Conservation (phyloP, 2,329 filamentous ascomycete species). For the Myriosclerotinia duriaeana region DNA sequence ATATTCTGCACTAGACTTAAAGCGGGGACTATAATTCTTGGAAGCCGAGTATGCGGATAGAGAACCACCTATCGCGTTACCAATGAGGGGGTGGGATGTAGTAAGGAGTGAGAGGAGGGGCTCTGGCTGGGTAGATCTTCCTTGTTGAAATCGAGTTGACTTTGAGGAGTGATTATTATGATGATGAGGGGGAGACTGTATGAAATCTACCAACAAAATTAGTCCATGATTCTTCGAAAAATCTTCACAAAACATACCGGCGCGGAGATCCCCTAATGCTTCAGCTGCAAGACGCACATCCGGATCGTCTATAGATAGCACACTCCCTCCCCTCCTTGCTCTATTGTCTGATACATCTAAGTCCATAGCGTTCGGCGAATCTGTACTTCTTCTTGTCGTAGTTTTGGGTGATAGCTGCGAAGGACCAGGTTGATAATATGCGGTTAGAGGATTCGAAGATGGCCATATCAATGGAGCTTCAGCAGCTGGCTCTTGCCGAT, state of each 20-base stretch:
- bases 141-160: slow-evolving; percentile 42
- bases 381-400: slow-evolving; percentile 26
- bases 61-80: slow-evolving; percentile 79
- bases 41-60: slow-evolving; percentile 81
- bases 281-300: slow-evolving; percentile 71
- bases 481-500: slow-evolving; percentile 28
- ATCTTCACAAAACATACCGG: slow-evolving; percentile 53
- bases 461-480: slow-evolving; percentile 38
- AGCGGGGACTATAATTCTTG: slow-evolving; percentile 86
- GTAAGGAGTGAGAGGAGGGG: slow-evolving; percentile 84
- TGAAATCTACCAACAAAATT: slow-evolving; percentile 54
- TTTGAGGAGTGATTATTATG: slow-evolving; percentile 34
- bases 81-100: slow-evolving; percentile 82
- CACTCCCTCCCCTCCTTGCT: slow-evolving; percentile 38
- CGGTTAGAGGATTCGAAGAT: slow-evolving; percentile 40
- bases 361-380: slow-evolving; percentile 39
- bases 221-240: slow-evolving; percentile 13
- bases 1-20: slow-evolving; percentile 87
- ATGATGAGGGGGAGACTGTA: slow-evolving; percentile 57
- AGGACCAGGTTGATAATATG: slow-evolving; percentile 40
- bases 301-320: slow-evolving; percentile 57
- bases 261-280: slow-evolving; percentile 70
- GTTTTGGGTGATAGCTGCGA: slow-evolving; percentile 38
- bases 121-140: slow-evolving; percentile 54
- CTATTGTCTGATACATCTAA: slow-evolving; percentile 38